Evolutionary conservation across 2,329 filamentous ascomycete genomes (phyloP).

Genomic region (Sarocladiaceae sp.): DNA sequence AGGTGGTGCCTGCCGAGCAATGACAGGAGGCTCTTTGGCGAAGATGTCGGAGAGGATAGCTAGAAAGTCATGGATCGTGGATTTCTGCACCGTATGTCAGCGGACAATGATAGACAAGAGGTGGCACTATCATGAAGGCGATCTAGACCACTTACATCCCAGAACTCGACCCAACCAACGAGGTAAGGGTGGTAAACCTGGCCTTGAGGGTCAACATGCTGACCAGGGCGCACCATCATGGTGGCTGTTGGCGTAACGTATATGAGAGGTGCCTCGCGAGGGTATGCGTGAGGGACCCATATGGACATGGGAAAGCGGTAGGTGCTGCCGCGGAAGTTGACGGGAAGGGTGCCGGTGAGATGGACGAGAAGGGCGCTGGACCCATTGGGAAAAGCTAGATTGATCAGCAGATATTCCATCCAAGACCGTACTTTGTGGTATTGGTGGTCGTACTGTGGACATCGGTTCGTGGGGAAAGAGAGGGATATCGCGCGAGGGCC

Average conservation of each 20-base stretch:
- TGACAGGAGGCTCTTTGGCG: slow-evolving; percentile 87
- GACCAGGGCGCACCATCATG: slow-evolving; percentile 86
- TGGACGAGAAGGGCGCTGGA: slow-evolving; percentile 79
- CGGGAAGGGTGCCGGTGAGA: slow-evolving; percentile 83
- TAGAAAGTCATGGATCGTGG: slow-evolving; percentile 75
- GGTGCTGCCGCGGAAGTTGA: slow-evolving; percentile 77
- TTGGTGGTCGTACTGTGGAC: slow-evolving; percentile 70
- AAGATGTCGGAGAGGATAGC: slow-evolving; percentile 80
- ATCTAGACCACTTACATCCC: slow-evolving; percentile 64
- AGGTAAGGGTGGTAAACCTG: slow-evolving; percentile 94
- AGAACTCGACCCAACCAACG: slow-evolving; percentile 80
- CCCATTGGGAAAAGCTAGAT: slow-evolving; percentile 78
- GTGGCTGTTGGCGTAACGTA: slow-evolving; percentile 84
- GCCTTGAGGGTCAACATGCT: slow-evolving; percentile 91
- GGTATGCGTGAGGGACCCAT: slow-evolving; percentile 92
- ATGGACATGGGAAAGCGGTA: slow-evolving; percentile 89
- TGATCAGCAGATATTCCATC: slow-evolving; percentile 9
- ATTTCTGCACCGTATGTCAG: slow-evolving; percentile 53
- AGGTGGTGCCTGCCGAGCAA: slow-evolving; percentile 58
- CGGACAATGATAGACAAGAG: slow-evolving; percentile 14
- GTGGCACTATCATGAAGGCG: neutral
- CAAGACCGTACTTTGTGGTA: too few species aligned
- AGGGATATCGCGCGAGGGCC: slow-evolving; percentile 70
- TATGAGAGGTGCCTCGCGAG: slow-evolving; percentile 73
- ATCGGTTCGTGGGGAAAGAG: slow-evolving; percentile 79